phyloP scores from a whole-genome alignment of 768 basidiomycete species.

The Lenzites betulinus region DNA sequence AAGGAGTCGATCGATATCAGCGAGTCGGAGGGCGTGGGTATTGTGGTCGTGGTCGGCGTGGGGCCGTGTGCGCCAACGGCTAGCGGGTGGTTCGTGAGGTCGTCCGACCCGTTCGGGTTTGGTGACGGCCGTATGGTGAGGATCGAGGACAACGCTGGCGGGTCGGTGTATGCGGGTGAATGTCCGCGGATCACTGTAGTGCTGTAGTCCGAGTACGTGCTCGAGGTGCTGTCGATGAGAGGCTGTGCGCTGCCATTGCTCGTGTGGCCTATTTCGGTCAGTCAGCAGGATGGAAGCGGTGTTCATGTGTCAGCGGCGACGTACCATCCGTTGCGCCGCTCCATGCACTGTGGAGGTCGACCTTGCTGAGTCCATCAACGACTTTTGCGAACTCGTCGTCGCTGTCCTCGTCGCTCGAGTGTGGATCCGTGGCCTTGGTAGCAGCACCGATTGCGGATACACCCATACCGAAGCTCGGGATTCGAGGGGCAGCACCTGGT shows the following conservation, averaged over 20 bases:
- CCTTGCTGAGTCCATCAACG: conserved; percentile 51
- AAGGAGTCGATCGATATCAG: conserved; percentile 63
- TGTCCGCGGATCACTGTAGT: conserved; percentile 64
- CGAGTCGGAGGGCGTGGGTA: conserved; percentile 36
- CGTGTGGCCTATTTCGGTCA: conserved; percentile 30
- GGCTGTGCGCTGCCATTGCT: conserved; percentile 54
- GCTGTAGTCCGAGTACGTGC: conserved; percentile 62
- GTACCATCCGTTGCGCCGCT: conserved; percentile 46
- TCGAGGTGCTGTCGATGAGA: conserved; percentile 48
- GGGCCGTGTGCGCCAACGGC: conserved; percentile 32
- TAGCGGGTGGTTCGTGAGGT: conserved; percentile 43
- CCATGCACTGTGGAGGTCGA: conserved; percentile 52
- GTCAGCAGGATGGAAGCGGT: conserved; percentile 16
- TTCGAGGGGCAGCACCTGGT: conserved; percentile 62
- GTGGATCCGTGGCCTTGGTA: conserved; percentile 33
- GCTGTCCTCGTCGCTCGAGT: conserved; percentile 53
- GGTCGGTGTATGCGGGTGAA: conserved; percentile 33
- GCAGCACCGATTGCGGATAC: conserved; percentile 41
- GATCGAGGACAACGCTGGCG: conserved; percentile 68
- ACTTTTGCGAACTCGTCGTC: conserved; percentile 71
- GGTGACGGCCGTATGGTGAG: conserved; percentile 65
- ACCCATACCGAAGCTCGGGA: conserved; percentile 84
- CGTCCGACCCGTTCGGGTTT: conserved; percentile 47
- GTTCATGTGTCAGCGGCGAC: conserved; percentile 6
- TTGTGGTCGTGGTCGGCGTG: conserved; percentile 28